Conservation (phyloP, 169 alveolate genomes). For the Blepharisma undulans region DNA sequence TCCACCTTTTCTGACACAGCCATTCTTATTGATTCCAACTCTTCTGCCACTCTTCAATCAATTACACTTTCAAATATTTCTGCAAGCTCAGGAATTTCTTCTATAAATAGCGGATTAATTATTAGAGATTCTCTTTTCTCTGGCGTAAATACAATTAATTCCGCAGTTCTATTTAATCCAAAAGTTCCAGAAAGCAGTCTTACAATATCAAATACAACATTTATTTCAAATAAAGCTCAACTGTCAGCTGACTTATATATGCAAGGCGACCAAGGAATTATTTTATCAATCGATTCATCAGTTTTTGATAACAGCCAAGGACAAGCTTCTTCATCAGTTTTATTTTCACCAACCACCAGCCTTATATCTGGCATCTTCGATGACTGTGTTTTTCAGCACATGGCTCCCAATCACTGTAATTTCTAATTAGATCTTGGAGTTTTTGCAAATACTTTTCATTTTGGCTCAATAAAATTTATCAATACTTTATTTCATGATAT, state of each 20-base stretch:
- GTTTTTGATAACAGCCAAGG: not conserved
- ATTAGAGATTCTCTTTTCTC: not conserved
- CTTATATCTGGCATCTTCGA: not conserved
- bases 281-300: not conserved
- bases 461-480: not conserved
- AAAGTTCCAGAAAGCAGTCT: not conserved
- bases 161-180: not conserved
- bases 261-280: not conserved
- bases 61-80: not conserved
- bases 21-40: not conserved
- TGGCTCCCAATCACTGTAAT: not conserved
- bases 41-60: not conserved
- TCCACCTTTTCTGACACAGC: not conserved
- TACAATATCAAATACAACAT: not conserved
- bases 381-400: not conserved
- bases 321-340: not conserved
- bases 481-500: not conserved
- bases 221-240: not conserved
- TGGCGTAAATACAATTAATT: not conserved
- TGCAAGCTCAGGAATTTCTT: not conserved
- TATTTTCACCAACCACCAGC: not conserved
- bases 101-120: not conserved
- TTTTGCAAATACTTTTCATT: not conserved
- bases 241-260: not conserved
- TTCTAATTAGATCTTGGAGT: not conserved